These are phyloP conservation scores for Arctostaphylos glauca DNA, from an alignment of 148 eudicot genomes.

Conservation along the genomic window DNA sequence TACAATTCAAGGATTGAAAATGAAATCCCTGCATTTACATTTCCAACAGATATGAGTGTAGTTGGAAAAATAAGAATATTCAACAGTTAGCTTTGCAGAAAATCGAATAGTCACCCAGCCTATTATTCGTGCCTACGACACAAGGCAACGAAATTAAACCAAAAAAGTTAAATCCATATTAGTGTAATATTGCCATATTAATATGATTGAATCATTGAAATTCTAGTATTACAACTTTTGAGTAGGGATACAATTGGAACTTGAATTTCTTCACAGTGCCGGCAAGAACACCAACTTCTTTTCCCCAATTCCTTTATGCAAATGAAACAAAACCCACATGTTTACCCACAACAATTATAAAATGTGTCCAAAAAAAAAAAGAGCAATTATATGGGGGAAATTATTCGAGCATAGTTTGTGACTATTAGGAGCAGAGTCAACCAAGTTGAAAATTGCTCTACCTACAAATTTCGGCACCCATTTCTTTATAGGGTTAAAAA, in stretches of 20 bases:
- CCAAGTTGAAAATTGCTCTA: slow-evolving; percentile 26
- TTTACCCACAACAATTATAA: no score
- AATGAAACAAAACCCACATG: not conserved
- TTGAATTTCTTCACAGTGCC: slow-evolving; percentile 75
- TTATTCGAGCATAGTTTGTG: not conserved
- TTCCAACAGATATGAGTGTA: slow-evolving; percentile 91
- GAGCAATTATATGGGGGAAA: no score
- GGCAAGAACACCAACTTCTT: slow-evolving; percentile 35
- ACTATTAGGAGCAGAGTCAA: not conserved
- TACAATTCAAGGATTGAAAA: slow-evolving; percentile 47
- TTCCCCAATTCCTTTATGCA: slow-evolving; percentile 19
- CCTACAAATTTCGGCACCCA: slow-evolving; percentile 22
- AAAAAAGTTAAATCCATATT: no score
- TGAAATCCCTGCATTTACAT: slow-evolving; percentile 74
- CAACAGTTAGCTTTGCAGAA: slow-evolving; percentile 11
- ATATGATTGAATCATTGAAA: not conserved
- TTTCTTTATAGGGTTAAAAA: no score
- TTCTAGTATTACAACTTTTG: slow-evolving; percentile 15
- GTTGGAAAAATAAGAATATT: slow-evolving; percentile 46
- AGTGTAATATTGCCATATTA: no score
- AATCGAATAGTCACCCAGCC: no score
- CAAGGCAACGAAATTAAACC: no score
- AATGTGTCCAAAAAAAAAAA: no score
- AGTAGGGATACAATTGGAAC: slow-evolving; percentile 59
- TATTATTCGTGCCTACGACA: no score